Base-by-base conservation (phyloP, 179 eudicot species). In the Corrigiola litoralis region DNA sequence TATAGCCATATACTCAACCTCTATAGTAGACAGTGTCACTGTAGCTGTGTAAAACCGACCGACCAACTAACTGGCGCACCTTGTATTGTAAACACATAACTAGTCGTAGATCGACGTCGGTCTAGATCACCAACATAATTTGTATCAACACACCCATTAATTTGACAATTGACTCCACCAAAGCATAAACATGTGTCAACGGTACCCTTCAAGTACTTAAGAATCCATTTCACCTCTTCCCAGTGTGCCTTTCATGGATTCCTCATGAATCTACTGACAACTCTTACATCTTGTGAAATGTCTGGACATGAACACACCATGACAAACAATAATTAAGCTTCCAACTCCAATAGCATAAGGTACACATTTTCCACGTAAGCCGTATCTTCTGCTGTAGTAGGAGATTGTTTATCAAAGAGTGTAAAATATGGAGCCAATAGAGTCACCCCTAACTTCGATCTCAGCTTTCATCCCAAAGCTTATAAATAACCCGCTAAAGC, bases 251-350 rank as follows among this genome's bases (percentile, higher is more conserved):
- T 47, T 47, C 25, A 1, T 7, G 52, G 49, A 45, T 45, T n/a
- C 3, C 24, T 24, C 59, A 55, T 55, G 59, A 55, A 55, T 5
- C 59, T 55, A 55, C 41, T 55, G 4, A 55, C 59, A 55, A 31
- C 41, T 31, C 42, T 32, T 0, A 55, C 24, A 11, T 27, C 44
- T 56, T 56, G 45, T 56, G 28, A 56, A 47, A 47, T 56, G 23
- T 37, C 4, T 34, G 46, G 46, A 37, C 18, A 29, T 36, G 61
- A 34, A 57, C 46, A 57, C 31, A 57, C 31, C 46, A 57, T 57
- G 46, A 31, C 61, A 10, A 34, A 57, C 46, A 47, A n/a, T n/a
- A n/a, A 47, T 47, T 47, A 18, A 47, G 8, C 27, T 21, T 0
- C 52, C 52, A 47, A 47, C 52, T 47, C 8, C 27, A 7, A 12